Conservation (phyloP, 2,329 filamentous ascomycete species). For the Didymella pinodella region DNA sequence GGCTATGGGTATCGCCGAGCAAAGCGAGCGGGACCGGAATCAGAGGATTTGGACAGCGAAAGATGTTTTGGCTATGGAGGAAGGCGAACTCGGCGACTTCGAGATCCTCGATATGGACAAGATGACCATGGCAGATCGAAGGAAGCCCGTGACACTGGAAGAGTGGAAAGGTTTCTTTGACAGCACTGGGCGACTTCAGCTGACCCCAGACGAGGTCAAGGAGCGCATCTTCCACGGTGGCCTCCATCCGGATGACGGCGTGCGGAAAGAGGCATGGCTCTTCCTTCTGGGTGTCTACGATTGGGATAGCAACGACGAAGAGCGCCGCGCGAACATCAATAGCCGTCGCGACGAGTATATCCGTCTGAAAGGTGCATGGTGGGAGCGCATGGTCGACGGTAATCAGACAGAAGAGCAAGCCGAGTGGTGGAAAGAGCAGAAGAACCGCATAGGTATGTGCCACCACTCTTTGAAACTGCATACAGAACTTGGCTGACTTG, state of each 20-base stretch:
- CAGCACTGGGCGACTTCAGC: slow-evolving; percentile 73
- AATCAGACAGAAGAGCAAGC: slow-evolving; percentile 80
- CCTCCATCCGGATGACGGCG: slow-evolving; percentile 85
- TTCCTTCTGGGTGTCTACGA: slow-evolving; percentile 91
- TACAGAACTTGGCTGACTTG: slow-evolving; percentile 52
- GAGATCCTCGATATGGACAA: slow-evolving; percentile 86
- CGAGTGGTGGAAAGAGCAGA: slow-evolving; percentile 98
- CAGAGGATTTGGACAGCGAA: slow-evolving; percentile 92
- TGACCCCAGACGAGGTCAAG: slow-evolving; percentile 92
- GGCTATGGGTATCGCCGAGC: slow-evolving; percentile 99
- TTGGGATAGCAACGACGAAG: slow-evolving; percentile 89
- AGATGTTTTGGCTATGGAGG: slow-evolving; percentile 91
- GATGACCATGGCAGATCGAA: slow-evolving; percentile 76
- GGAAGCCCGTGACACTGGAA: slow-evolving; percentile 77
- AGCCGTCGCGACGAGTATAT: slow-evolving; percentile 93
- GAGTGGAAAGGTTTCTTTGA: slow-evolving; percentile 97
- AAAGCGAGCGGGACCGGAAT: slow-evolving; percentile 86
- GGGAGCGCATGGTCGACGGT: slow-evolving; percentile 88
- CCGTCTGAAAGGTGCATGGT: slow-evolving; percentile 92
- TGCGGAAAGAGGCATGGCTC: slow-evolving; percentile 95
- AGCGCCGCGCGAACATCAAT: slow-evolving; percentile 82
- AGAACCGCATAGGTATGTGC: slow-evolving; percentile 83
- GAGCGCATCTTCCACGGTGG: slow-evolving; percentile 97
- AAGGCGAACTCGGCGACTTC: slow-evolving; percentile 94
- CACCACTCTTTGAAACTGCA: background rate